Base-by-base conservation (phyloP, 2,329 filamentous ascomycete species). In the Epichloe brachyelytri region DNA sequence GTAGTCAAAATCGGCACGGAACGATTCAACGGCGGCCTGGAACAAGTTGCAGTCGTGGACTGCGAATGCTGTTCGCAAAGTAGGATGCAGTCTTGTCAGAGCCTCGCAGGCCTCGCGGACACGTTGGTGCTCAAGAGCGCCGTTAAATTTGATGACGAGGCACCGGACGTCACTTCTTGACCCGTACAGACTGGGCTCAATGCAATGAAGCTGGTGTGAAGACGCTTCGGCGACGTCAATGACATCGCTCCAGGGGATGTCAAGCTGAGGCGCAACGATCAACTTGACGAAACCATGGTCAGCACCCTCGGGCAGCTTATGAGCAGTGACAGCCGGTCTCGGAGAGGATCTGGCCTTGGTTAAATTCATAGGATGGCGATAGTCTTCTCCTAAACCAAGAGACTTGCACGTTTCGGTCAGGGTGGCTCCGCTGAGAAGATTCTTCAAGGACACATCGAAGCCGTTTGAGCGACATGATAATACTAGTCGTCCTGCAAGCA, bases 61-160 rank as follows among this genome's bases (percentile, higher is more conserved):
- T 2, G 75, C 66, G 50, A 81, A 81, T 0, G 73, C 71, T 0
- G 79, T 79, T 20, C 77, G 73, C 7, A 82, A 66, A 30, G 77
- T 74, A 0, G 74, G 71, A 41, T 78, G 75, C 37, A 73, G 64
- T 36, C 62, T 61, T 0, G 65, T 63, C 8, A 78, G 64, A 12
- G 67, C 66, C 20, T 66, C 63, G 55, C 74, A 77, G 0, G 74
- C 72, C 1, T 67, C 64, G 52, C 76, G 69, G 1, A 78, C 67
- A 53, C 68, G 71, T 41, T 67, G 65, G 43, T 62, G 56, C 33
- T 71, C 65, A 0, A 77, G 57, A 0, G 66, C 59, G 0, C 74
- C 74, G 22, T 65, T 71, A 61, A 75, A 74, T 36, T 67, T 71
- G 53, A 79, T 68, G 1, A 73, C 60, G 3, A 78, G 63, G 56